Conservation (phyloP, 1,284 basidiomycete genomes). For the Leccinum griseonigrum region DNA sequence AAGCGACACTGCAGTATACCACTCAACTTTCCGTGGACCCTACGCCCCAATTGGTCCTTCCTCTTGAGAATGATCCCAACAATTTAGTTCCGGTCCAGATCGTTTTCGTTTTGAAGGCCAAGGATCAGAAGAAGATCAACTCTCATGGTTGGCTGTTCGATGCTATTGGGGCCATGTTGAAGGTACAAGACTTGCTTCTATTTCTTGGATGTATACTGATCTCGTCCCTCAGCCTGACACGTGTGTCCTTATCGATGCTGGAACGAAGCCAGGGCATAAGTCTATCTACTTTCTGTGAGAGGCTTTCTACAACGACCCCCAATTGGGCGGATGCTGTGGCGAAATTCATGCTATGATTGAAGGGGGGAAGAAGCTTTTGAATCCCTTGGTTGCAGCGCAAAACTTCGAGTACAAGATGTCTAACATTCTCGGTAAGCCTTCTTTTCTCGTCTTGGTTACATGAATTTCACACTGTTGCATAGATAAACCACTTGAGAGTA, state of each 20-base stretch:
- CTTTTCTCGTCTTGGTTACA: neutral
- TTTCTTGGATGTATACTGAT: constrained; percentile 1
- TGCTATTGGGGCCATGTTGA: constrained; percentile 83
- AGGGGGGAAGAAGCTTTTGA: constrained; percentile 88
- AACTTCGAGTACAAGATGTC: constrained; percentile 99
- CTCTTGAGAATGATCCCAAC: constrained; percentile 83
- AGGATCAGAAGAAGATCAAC: constrained; percentile 98
- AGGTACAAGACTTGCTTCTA: constrained; percentile 40
- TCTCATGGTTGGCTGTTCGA: constrained; percentile 98
- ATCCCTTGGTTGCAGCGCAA: constrained; percentile 92
- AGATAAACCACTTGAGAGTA: constrained; percentile 93
- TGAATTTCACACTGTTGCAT: constrained; percentile 4
- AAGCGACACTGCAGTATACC: constrained; percentile 61
- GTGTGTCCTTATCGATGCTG: constrained; percentile 90
- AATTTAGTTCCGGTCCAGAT: constrained; percentile 96
- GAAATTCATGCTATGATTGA: constrained; percentile 96
- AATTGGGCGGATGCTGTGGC: constrained; percentile 83
- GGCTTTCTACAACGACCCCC: constrained; percentile 74
- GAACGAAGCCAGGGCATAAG: constrained; percentile 95
- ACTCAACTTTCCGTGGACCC: constrained; percentile 91
- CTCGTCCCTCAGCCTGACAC: constrained; percentile 69
- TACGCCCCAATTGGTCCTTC: constrained; percentile 86
- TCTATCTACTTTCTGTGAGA: constrained; percentile 98
- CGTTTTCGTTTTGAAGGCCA: constrained; percentile 92
- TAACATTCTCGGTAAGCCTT: constrained; percentile 77